Base-by-base conservation (phyloP, 2,329 filamentous ascomycete genomes). In the Aspergillus pseudoglaucus region DNA sequence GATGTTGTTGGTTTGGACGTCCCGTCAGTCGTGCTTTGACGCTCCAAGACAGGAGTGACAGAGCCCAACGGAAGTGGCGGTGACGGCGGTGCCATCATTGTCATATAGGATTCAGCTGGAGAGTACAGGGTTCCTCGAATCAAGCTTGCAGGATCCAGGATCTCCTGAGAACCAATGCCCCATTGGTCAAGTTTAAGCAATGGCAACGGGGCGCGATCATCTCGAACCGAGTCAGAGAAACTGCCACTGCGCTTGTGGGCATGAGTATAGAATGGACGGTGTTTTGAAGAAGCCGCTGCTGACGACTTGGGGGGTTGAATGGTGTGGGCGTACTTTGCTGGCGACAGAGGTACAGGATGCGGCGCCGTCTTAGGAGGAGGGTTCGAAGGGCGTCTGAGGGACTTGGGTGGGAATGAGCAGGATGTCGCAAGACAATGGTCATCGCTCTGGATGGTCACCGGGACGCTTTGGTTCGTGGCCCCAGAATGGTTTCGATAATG, bases 121-220 rank as follows among this genome's bases (percentile, higher is more conserved):
- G 90, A 88, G 52, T 94, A 80, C 5, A 95, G 64, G 49, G 90
- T 88, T 12, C 93, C 93, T 44, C 91, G 82, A 17, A 97, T 90
- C 33, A 98, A 79, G 54, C 87, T 91, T 8, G 90, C 89, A 3
- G 85, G 83, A 59, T 88, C 85, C 10, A 85, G 82, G 18, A 84
- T 73, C 8, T 83, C 76, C 53, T 84, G 76, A 12, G 83, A 61
- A 42, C 66, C 61, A 40, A 68, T 64, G 18, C 70, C 63, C 44
- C 63, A 55, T 44, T 66, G 62, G 27, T 75, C 65, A 33, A 67
- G 59, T 49, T 76, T 73, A 33, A 74, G 66, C 27, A 72, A 67
- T 3, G 75, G 75, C 7, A 80, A 59, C 2, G 78, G 77, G 9
- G 76, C 68, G 46, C 80, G 69, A 72, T 84, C 67, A 60, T 93